Evolutionary conservation across 768 basidiomycete species (phyloP).

Genomic region (Termitomyces sp.): DNA sequence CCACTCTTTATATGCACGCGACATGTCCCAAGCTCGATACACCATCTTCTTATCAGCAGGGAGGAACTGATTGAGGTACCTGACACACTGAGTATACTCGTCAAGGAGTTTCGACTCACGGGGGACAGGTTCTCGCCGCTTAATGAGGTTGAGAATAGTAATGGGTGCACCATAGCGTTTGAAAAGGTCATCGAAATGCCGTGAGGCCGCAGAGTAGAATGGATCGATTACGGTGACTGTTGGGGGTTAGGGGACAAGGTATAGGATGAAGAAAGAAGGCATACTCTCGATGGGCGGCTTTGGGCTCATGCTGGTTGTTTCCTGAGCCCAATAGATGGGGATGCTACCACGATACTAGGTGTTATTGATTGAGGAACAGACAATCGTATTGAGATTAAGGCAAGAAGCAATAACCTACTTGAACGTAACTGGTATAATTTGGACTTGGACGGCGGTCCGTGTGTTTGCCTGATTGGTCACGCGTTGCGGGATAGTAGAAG

Average conservation of each 20-base stretch:
- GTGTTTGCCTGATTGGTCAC: constrained; percentile 23
- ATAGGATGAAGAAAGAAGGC: constrained; percentile 19
- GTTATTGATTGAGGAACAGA: not conserved
- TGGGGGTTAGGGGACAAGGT: not conserved
- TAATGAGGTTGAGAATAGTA: constrained; percentile 92
- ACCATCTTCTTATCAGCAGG: constrained; percentile 82
- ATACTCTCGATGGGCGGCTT: constrained; percentile 94
- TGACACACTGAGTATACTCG: constrained; percentile 89
- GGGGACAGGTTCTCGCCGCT: constrained; percentile 70
- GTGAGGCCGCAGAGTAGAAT: constrained; percentile 88
- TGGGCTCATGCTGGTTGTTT: constrained; percentile 83
- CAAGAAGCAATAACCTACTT: constrained; percentile 37
- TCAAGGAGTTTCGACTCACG: constrained; percentile 87
- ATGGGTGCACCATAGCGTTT: constrained; percentile 86
- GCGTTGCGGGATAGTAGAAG: constrained; percentile 68
- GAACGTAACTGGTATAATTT: constrained; percentile 92
- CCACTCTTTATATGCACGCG: constrained; percentile 90
- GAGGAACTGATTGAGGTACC: constrained; percentile 93
- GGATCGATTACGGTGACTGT: constrained; percentile 91
- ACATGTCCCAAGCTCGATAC: constrained; percentile 97
- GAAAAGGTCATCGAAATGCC: constrained; percentile 90
- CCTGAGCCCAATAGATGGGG: constrained; percentile 96
- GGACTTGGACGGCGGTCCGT: constrained; percentile 62
- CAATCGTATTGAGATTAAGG: not conserved
- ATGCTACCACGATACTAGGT: constrained; percentile 87